phyloP scores from a whole-genome alignment of 192 early-diverging fungal genomes.

The Coemansia sp. region DNA sequence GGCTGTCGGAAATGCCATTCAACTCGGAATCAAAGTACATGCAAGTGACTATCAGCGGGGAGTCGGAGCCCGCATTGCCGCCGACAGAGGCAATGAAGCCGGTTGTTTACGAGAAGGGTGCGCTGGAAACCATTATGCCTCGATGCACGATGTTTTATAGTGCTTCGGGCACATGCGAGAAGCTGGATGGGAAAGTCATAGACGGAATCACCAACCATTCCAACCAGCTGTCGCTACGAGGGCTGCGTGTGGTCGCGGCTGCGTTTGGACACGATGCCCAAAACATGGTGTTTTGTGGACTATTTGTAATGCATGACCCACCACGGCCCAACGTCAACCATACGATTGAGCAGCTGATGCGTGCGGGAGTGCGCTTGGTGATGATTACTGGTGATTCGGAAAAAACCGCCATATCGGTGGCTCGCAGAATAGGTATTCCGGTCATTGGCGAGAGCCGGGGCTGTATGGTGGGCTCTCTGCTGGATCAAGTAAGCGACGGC shows the following conservation, averaged over 20 bases:
- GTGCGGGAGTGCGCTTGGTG: slow-evolving; percentile 83
- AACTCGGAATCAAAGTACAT: slow-evolving; percentile 93
- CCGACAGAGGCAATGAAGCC: slow-evolving; percentile 5
- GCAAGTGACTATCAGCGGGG: slow-evolving; percentile 60
- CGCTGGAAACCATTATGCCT: slow-evolving; percentile 75
- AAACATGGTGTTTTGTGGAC: slow-evolving; percentile 72
- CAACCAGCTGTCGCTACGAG: slow-evolving; percentile 68
- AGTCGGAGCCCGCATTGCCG: slow-evolving; percentile 30
- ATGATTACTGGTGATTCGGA: slow-evolving; percentile 99
- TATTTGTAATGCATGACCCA: slow-evolving; percentile 90
- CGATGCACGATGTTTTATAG: slow-evolving; percentile 66
- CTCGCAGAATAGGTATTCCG: slow-evolving; percentile 78
- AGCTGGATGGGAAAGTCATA: slow-evolving; percentile 58
- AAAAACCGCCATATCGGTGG: slow-evolving; percentile 87
- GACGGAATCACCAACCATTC: slow-evolving; percentile 61
- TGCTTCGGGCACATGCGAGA: slow-evolving; percentile 48
- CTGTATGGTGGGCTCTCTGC: slow-evolving; percentile 70
- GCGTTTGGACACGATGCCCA: slow-evolving; percentile 64
- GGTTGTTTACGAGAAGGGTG: slow-evolving; percentile 78
- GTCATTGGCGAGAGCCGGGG: slow-evolving; percentile 43
- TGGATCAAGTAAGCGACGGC: slow-evolving; percentile 64
- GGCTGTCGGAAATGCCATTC: slow-evolving; percentile 83
- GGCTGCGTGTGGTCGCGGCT: slow-evolving; percentile 83
- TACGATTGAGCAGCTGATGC: slow-evolving; percentile 67
- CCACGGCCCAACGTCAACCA: slow-evolving; percentile 75